Conservation (phyloP, 345 rosid species). For the Acer campestre region DNA sequence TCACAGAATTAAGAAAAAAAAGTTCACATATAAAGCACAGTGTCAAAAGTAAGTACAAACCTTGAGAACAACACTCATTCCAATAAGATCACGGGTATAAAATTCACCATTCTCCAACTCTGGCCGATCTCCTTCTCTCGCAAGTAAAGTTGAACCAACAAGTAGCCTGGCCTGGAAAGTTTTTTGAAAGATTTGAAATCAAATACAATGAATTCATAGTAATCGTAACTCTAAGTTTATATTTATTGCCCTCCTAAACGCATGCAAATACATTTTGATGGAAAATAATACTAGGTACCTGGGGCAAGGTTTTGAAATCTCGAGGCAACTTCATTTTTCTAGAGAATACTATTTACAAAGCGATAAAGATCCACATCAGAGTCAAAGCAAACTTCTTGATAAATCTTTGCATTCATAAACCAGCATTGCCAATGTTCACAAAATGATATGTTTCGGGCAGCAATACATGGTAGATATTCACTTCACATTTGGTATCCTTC, state of each 20-base stretch:
- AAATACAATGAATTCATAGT: neutral
- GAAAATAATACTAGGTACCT: neutral
- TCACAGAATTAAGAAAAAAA: neutral
- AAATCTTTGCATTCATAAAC: neutral
- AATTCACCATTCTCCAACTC: constrained; percentile 77
- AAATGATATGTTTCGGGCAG: neutral
- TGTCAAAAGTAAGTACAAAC: constrained; percentile 32
- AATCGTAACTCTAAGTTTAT: neutral
- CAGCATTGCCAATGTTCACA: neutral
- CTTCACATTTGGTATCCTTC: neutral
- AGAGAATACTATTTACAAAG: neutral
- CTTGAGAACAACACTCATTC: constrained; percentile 75
- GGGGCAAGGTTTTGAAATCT: neutral
- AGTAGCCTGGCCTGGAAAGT: constrained; percentile 69
- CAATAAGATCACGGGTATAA: constrained; percentile 83
- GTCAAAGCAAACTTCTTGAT: neutral
- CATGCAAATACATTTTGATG: neutral
- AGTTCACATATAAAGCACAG: neutral
- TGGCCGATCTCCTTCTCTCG: constrained; percentile 75
- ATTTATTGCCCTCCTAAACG: neutral
- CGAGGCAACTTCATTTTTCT: constrained; percentile 1
- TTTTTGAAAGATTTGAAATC: constrained; percentile 4
- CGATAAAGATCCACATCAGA: neutral
- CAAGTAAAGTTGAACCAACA: constrained; percentile 85
- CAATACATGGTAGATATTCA: neutral